These are phyloP conservation scores for Rhodocollybia butyracea DNA, from an alignment of 768 basidiomycete species.

Conservation along the genomic window DNA sequence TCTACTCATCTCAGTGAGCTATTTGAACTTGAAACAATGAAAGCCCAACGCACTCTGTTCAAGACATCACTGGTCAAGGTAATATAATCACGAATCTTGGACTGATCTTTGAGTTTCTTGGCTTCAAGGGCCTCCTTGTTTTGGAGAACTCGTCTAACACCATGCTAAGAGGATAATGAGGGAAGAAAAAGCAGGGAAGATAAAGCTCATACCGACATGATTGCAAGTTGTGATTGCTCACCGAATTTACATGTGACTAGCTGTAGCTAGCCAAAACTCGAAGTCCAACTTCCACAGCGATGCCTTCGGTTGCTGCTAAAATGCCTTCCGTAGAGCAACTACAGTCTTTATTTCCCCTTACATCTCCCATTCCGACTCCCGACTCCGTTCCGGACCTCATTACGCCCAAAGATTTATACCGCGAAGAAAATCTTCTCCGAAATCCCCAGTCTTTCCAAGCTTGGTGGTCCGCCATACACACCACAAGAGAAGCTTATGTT, in stretches of 20 bases:
- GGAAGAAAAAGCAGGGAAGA: conserved; percentile 5
- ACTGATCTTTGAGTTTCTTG: conserved; percentile 64
- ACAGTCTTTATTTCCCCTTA: conserved; percentile 74
- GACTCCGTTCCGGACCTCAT: conserved; percentile 75
- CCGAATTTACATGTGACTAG: neutral
- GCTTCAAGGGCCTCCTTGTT: conserved; percentile 61
- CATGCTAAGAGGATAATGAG: conserved; percentile 46
- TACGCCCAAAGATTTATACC: conserved; percentile 68
- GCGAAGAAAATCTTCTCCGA: conserved; percentile 91
- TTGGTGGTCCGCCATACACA: conserved; percentile 88
- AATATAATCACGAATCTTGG: conserved; percentile 76
- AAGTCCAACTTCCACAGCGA: conserved; percentile 22
- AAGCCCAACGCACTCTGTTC: conserved; percentile 59
- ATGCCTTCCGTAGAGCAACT: conserved; percentile 44
- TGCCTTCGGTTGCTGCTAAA: conserved; percentile 57
- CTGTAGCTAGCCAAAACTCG: neutral
- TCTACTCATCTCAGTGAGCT: conserved; percentile 48
- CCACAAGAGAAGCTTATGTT: conserved; percentile 63
- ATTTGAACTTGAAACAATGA: too few species aligned
- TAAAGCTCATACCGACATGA: conserved; percentile 17
- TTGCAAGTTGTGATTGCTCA: conserved; percentile 6
- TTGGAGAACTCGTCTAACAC: conserved; percentile 61
- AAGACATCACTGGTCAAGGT: conserved; percentile 62
- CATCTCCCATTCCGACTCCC: conserved; percentile 81
- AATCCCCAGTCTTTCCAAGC: conserved; percentile 90